phyloP scores from a whole-genome alignment of 495 filamentous ascomycete genomes.

The Penicillium tannophilum region DNA sequence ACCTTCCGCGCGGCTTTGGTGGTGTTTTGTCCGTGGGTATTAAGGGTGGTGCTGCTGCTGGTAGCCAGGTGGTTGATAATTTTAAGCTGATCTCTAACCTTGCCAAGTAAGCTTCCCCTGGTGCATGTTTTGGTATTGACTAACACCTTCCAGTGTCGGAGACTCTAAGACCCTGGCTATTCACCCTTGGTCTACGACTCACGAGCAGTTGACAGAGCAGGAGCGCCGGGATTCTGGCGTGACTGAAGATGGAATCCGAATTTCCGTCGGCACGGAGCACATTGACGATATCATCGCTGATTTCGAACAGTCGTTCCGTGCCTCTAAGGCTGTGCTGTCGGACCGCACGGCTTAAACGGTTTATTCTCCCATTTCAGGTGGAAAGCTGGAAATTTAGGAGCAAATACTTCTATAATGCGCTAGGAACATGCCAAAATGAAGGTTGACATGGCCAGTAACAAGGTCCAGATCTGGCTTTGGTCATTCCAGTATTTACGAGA shows the following conservation, averaged over 20 bases:
- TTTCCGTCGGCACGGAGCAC: slow-evolving; percentile 96
- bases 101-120: slow-evolving; percentile 61
- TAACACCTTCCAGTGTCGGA: slow-evolving; percentile 52
- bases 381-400: neutral
- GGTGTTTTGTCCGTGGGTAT: slow-evolving; percentile 93
- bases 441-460: neutral
- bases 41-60: slow-evolving; percentile 81
- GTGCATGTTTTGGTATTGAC: slow-evolving; percentile 8
- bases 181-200: slow-evolving; percentile 94
- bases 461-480: neutral
- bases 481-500: neutral
- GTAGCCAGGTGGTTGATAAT: slow-evolving; percentile 85
- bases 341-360: slow-evolving; percentile 3
- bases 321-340: slow-evolving; percentile 35
- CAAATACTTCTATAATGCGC: neutral
- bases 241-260: slow-evolving; percentile 90
- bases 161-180: slow-evolving; percentile 89
- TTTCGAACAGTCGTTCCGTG: slow-evolving; percentile 88
- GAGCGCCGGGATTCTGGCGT: slow-evolving; percentile 83
- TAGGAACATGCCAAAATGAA: neutral
- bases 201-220: slow-evolving; percentile 87
- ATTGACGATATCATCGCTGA: slow-evolving; percentile 98
- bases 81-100: slow-evolving; percentile 96
- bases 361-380: neutral
- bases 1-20: slow-evolving; percentile 84